These are phyloP conservation scores for Serendipita sp. DNA, from an alignment of 768 basidiomycete species.

Conservation along the genomic window DNA sequence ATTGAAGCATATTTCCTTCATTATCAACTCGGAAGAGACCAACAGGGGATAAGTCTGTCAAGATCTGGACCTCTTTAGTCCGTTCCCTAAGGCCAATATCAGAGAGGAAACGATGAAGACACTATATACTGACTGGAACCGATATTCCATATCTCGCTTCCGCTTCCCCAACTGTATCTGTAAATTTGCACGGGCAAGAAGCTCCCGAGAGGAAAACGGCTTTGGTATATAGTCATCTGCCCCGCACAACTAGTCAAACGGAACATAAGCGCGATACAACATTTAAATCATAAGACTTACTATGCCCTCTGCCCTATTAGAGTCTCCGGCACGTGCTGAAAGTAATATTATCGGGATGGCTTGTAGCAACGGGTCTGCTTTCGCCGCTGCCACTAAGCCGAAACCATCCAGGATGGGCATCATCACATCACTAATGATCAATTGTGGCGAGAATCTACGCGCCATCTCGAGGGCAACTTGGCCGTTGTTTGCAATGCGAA, in stretches of 20 bases:
- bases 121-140: background rate
- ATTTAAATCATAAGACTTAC: slow-evolving; percentile 8
- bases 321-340: slow-evolving; percentile 24
- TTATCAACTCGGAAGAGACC: background rate
- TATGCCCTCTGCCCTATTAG: slow-evolving; percentile 22
- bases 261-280: background rate
- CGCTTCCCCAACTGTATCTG: slow-evolving; percentile 27
- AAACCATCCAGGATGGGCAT: slow-evolving; percentile 25
- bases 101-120: slow-evolving; percentile 5
- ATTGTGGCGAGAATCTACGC: slow-evolving; percentile 14
- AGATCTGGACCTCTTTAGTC: slow-evolving; percentile 18
- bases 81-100: slow-evolving; percentile 16
- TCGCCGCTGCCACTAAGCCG: slow-evolving; percentile 18
- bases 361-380: slow-evolving; percentile 12
- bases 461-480: slow-evolving; percentile 16
- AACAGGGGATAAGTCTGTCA: slow-evolving; percentile 20
- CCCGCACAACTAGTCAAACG: slow-evolving; percentile 18
- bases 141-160: slow-evolving; percentile 12
- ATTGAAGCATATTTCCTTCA: background rate
- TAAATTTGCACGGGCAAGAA: slow-evolving; percentile 24
- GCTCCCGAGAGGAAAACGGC: slow-evolving; percentile 24
- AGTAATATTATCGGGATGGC: slow-evolving; percentile 21
- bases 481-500: slow-evolving; percentile 21
- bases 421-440: slow-evolving; percentile 23
- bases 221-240: slow-evolving; percentile 25